Base-by-base conservation (phyloP, 2,329 filamentous ascomycete species). In the Lachnellula cervina region DNA sequence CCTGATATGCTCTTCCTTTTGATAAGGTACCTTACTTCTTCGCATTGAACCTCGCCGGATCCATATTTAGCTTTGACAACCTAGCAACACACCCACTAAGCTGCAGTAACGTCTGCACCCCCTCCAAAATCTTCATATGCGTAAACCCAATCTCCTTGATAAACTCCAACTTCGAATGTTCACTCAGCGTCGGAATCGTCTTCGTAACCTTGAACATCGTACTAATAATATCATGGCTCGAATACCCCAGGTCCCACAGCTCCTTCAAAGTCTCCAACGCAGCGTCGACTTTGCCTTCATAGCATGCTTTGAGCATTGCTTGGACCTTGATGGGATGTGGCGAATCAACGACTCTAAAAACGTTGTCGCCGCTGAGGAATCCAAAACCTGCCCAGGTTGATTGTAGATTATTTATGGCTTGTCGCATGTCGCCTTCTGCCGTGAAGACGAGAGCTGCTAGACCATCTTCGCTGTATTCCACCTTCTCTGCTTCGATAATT, bases 131-230 rank as follows among this genome's bases (percentile, higher is more conserved):
- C 72, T 95, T 92, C 94, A 99, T 99, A 70, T 99, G 94, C 2
- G 94, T 96, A 73, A 97, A 97, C 52, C 94, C 94, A 72, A 99
- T 99, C 75, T 97, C 94, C 75, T 91, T 93, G 75, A 97, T 96
- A 66, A 97, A 99, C 70, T 97, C 93, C 59, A 99, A 78, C 76
- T 97, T 97, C 16, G 91, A 86, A 72, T 97, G 91, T 74, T 99
- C 94, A 63, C 90, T 94, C 55, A 99, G 76, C 1, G 88, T 90
- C 2, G 90, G 89, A 57, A 97, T 91, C 1, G 91, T 95, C 78
- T 97, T 99, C 46, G 94, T 97, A 58, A 99, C 94, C 68, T 88
- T 87, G 79, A 99, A 97, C 94, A 99, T 99, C 59, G 93, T 99
- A 74, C 89, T 95, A 72, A 99, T 95, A 66, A 99, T 96, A 72